Evolutionary conservation across 2,329 filamentous ascomycete species (phyloP).

Genomic region (Fusarium sororula): DNA sequence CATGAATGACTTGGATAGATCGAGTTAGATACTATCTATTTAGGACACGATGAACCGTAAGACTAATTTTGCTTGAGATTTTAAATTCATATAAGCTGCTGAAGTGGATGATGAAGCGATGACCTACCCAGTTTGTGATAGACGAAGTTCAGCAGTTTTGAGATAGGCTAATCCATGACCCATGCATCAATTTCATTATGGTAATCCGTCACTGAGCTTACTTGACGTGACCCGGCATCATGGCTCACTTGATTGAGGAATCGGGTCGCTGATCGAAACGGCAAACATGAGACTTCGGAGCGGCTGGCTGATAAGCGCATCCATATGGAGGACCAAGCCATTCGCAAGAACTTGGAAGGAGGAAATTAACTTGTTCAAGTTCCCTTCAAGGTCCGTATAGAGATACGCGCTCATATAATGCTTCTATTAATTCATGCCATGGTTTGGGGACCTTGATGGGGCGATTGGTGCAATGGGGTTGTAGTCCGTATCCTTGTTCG

Average conservation of each 20-base stretch:
- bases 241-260: too few relatives aligned
- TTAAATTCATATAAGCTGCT: not conserved
- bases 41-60: not conserved
- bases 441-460: not conserved
- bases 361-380: not conserved
- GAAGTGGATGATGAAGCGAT: fast-evolving
- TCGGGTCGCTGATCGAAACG: too few relatives aligned
- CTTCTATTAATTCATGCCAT: fast-evolving
- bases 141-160: fast-evolving
- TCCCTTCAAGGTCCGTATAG: fast-evolving
- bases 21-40: fast-evolving
- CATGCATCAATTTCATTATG: not conserved
- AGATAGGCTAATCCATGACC: not conserved
- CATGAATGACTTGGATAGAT: not conserved
- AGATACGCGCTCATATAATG: not conserved
- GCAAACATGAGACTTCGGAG: not conserved
- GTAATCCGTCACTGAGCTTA: fast-evolving
- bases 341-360: not conserved
- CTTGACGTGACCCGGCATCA: too few relatives aligned
- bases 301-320: too few relatives aligned
- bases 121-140: not conserved
- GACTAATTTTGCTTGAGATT: fast-evolving
- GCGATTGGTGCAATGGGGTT: fast-evolving
- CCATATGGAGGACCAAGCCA: too few relatives aligned
- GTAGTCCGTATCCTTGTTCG: not conserved